These are phyloP conservation scores for Croton laevigatus DNA, from an alignment of 441 rosid species.

Conservation along the genomic window DNA sequence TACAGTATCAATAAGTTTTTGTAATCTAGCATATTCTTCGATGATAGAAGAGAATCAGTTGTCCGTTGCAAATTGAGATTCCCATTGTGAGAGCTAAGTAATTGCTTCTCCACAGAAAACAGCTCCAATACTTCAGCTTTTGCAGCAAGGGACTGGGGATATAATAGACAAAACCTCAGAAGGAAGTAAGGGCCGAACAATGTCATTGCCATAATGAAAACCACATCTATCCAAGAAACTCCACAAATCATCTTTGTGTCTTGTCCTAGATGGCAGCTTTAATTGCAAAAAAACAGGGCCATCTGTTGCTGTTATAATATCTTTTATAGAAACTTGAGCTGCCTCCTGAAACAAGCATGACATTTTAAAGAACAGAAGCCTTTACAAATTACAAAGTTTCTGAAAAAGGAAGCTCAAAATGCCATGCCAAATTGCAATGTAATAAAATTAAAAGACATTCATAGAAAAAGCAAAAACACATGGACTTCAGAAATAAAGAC, in stretches of 20 bases:
- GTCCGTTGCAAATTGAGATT: too few relatives aligned
- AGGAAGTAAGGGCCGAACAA: slow-evolving; percentile 68
- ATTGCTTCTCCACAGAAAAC: too few relatives aligned
- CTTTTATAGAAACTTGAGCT: slow-evolving; percentile 57
- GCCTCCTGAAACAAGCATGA: slow-evolving; percentile 50
- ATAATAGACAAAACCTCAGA: slow-evolving; percentile 98
- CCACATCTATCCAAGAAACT: slow-evolving; percentile 89
- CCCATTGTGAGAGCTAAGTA: too few relatives aligned
- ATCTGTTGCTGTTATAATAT: slow-evolving; percentile 48
- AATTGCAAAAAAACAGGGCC: slow-evolving; percentile 65
- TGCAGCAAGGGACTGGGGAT: too few relatives aligned
- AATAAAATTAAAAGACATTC: neutral
- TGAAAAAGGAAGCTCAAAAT: neutral
- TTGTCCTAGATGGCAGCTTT: slow-evolving; percentile 61
- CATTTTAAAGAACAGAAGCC: neutral
- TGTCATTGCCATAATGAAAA: slow-evolving; percentile 63
- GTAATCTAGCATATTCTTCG: too few relatives aligned
- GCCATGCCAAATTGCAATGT: neutral
- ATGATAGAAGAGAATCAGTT: too few relatives aligned
- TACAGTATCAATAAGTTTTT: too few relatives aligned
- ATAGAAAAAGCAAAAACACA: neutral
- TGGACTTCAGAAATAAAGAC: neutral
- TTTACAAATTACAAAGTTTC: neutral
- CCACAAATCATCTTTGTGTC: slow-evolving; percentile 51
- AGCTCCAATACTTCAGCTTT: too few relatives aligned